Conservation (phyloP, 176 grass and related monocot genomes). For the Musa beccarii region DNA sequence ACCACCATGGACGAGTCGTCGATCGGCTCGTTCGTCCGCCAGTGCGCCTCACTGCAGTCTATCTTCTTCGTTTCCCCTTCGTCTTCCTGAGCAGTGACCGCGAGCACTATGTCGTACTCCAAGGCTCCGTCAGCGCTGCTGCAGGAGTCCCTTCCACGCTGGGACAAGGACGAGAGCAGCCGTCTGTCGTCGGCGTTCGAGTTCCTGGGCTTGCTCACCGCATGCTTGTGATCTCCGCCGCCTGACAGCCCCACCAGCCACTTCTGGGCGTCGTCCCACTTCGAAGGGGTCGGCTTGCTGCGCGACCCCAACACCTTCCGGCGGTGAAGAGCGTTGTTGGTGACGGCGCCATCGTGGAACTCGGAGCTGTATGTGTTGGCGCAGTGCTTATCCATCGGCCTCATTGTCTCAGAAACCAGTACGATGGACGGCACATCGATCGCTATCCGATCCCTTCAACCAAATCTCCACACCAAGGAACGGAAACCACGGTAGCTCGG, state of each 20-base stretch:
- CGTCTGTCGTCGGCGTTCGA: constrained; percentile 78
- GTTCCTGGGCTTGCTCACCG: constrained; percentile 47
- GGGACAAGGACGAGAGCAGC: constrained; percentile 51
- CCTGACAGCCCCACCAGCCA: constrained; percentile 65
- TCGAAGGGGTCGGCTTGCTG: constrained; percentile 68
- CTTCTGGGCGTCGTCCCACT: constrained; percentile 98
- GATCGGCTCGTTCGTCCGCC: neutral
- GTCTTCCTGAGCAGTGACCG: constrained; percentile 23
- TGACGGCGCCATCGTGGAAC: constrained; percentile 9
- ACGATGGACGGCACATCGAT: no score
- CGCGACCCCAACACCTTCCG: constrained; percentile 37
- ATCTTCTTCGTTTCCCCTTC: constrained; percentile 81
- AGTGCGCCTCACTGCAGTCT: constrained; percentile 30
- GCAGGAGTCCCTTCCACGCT: constrained; percentile 74
- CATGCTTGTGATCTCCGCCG: constrained; percentile 26
- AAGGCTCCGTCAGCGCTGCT: constrained; percentile 72
- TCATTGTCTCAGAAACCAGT: neutral
- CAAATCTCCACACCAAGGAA: neutral
- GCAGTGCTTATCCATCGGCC: constrained; percentile 4
- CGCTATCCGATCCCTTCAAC: neutral
- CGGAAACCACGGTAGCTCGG: neutral
- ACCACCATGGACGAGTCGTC: constrained; percentile 15
- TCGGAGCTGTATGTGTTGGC: constrained; percentile 6
- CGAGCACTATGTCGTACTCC: constrained; percentile 42
- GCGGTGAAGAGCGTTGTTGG: constrained; percentile 8